Percentiles rank a stretch among this genome's conserved stretches.
phyloP scores from a whole-genome alignment of 2,329 filamentous ascomycete genomes.

The Cucurbitaria berberidis region DNA sequence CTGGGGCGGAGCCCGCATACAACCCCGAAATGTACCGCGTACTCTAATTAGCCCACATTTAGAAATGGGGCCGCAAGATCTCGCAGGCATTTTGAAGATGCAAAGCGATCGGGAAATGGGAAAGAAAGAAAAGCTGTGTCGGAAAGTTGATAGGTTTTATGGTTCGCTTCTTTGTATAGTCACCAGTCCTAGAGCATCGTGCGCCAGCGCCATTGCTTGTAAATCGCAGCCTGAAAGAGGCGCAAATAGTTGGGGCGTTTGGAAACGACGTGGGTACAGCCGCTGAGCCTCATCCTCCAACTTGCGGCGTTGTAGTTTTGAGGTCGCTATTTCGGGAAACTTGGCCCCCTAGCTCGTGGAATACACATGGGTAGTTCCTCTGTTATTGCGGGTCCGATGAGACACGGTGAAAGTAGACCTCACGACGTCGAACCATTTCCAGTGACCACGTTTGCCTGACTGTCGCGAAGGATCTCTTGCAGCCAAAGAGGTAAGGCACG shows the following conservation, averaged over 20 bases:
- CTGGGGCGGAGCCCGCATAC: conserved; percentile 42
- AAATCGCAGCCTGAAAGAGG: conserved; percentile 3
- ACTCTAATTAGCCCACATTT: conserved; percentile 39
- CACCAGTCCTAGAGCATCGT: background rate
- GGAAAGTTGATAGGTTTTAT: conserved; percentile 1
- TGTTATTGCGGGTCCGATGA: conserved; percentile 3
- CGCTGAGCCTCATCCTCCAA: background rate
- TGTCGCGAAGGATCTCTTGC: conserved; percentile 43
- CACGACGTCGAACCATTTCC: conserved; percentile 35
- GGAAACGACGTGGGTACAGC: background rate
- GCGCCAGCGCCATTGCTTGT: conserved; percentile 4
- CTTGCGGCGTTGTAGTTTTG: conserved; percentile 4
- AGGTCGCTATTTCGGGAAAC: background rate
- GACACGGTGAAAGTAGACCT: conserved; percentile 12
- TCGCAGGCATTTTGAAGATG: conserved; percentile 8
- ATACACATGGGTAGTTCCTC: conserved; percentile 1
- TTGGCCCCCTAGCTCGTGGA: too few relatives aligned
- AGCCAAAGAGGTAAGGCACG: conserved; percentile 43
- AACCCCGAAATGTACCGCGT: conserved; percentile 33
- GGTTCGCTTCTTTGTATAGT: background rate
- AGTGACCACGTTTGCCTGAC: conserved; percentile 35
- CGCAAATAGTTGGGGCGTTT: background rate
- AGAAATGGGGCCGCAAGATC: conserved; percentile 14
- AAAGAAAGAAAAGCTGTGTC: conserved; percentile 6
- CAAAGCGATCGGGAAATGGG: background rate